phyloP scores from a whole-genome alignment of 192 early-diverging fungal species.

The Phlyctochytrium bullatum region DNA sequence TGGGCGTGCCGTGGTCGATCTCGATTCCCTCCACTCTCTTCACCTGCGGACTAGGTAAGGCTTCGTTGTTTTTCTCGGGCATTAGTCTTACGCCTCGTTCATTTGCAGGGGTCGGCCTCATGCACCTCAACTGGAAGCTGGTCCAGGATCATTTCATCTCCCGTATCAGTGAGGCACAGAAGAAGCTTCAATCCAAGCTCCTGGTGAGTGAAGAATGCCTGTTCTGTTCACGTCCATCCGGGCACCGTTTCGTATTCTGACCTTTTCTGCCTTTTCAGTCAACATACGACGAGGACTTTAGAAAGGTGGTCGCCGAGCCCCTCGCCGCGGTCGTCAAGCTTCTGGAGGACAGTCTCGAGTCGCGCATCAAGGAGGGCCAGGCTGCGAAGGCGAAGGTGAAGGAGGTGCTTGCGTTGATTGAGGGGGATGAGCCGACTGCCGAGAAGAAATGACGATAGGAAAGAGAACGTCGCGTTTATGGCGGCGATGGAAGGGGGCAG shows the following conservation, averaged over 20 bases:
- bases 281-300: conserved; percentile 37
- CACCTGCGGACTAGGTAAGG: conserved; percentile 18
- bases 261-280: conserved; percentile 2
- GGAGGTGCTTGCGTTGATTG: conserved; percentile 11
- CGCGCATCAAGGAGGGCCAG: conserved; percentile 15
- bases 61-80: neutral
- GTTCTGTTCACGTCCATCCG: too few relatives aligned
- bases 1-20: conserved; percentile 38
- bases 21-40: conserved; percentile 29
- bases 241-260: too few relatives aligned
- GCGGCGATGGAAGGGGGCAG: too few relatives aligned
- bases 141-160: conserved; percentile 29
- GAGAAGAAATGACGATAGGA: too few relatives aligned
- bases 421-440: conserved; percentile 13
- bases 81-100: neutral
- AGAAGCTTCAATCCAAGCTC: conserved; percentile 32
- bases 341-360: conserved; percentile 25
- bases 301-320: conserved; percentile 32
- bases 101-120: conserved; percentile 28
- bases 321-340: conserved; percentile 28
- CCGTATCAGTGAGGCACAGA: conserved; percentile 28
- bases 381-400: neutral
- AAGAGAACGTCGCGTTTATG: too few relatives aligned
- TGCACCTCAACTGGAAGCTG: conserved; percentile 28
- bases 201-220: conserved; percentile 26